phyloP scores from a whole-genome alignment of 108 stramenopile species.

The Discostella pseudostelligera region DNA sequence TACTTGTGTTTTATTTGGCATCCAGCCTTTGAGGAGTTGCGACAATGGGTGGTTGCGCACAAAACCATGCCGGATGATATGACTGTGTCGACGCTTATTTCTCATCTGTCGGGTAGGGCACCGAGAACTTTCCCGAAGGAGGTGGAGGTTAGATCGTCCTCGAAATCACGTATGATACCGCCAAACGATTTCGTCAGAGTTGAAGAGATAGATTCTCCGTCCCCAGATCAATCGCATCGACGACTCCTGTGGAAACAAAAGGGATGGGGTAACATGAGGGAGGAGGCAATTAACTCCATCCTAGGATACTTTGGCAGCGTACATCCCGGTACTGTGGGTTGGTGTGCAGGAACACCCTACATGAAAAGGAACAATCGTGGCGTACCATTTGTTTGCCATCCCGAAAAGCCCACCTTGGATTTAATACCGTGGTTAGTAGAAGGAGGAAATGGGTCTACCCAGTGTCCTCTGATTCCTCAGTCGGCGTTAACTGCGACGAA shows the following conservation, averaged over 20 bases:
- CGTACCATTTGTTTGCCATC: slow-evolving; percentile 38
- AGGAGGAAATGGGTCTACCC: slow-evolving; percentile 35
- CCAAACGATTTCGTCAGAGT: slow-evolving; percentile 2
- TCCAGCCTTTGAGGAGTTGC: slow-evolving; percentile 78
- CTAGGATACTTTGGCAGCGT: slow-evolving; percentile 82
- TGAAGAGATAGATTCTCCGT: slow-evolving; percentile 11
- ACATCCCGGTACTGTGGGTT: slow-evolving; percentile 79
- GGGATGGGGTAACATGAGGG: slow-evolving; percentile 70
- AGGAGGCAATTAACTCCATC: slow-evolving; percentile 74
- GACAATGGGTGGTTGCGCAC: slow-evolving; percentile 66
- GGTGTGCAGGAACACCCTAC: slow-evolving; percentile 78
- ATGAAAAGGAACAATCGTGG: slow-evolving; percentile 34
- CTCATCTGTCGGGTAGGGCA: slow-evolving; percentile 75
- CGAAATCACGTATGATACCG: not conserved
- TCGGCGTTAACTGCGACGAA: not conserved
- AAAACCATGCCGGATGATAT: slow-evolving; percentile 87
- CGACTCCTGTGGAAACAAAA: slow-evolving; percentile 58
- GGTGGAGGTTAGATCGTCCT: slow-evolving; percentile 5
- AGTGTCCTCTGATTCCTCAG: slow-evolving; percentile 21
- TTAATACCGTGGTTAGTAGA: slow-evolving; percentile 43
- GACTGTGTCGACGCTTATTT: slow-evolving; percentile 78
- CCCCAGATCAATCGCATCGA: slow-evolving; percentile 45
- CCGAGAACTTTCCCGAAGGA: slow-evolving; percentile 66
- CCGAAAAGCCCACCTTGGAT: slow-evolving; percentile 44
- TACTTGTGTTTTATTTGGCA: slow-evolving; percentile 87